Percentiles rank a stretch among this genome's conserved stretches.
Conservation (phyloP, 2,329 filamentous ascomycete genomes). For the Emmonsia crescens region DNA sequence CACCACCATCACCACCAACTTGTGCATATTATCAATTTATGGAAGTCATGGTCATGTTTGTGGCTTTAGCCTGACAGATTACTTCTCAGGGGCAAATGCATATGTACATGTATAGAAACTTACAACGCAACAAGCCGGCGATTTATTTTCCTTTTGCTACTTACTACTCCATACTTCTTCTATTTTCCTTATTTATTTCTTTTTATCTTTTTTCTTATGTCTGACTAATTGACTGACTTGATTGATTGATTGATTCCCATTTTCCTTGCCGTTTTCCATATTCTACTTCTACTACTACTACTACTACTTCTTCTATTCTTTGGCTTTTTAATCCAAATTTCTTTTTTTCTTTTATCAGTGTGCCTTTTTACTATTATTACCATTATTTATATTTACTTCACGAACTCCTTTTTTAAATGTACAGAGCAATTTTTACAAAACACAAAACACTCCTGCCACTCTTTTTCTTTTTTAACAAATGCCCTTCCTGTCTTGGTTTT, state of each 20-base stretch:
- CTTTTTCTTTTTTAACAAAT: not conserved
- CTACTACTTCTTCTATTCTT: not conserved
- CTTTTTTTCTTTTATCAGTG: no score
- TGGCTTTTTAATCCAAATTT: not conserved
- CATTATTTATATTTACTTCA: not conserved
- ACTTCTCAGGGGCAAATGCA: not conserved
- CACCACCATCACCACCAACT: no score
- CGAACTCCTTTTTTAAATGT: no score
- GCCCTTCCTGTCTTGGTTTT: not conserved
- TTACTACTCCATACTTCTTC: not conserved
- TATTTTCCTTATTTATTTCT: not conserved
- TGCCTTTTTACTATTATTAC: not conserved
- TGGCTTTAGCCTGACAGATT: not conserved
- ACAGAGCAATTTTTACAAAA: no score
- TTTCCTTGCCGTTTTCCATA: not conserved
- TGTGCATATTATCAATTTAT: not conserved
- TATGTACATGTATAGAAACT: not conserved
- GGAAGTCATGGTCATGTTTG: not conserved
- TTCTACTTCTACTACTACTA: no score
- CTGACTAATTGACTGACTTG: not conserved
- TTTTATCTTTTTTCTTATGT: not conserved
- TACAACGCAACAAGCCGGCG: not conserved
- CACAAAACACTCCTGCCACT: no score
- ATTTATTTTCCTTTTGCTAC: not conserved
- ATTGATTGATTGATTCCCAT: not conserved